Percentiles rank a stretch among this genome's conserved stretches.
These are phyloP conservation scores for Suillus spraguei DNA, from an alignment of 768 basidiomycete genomes.

Conservation along the genomic window DNA sequence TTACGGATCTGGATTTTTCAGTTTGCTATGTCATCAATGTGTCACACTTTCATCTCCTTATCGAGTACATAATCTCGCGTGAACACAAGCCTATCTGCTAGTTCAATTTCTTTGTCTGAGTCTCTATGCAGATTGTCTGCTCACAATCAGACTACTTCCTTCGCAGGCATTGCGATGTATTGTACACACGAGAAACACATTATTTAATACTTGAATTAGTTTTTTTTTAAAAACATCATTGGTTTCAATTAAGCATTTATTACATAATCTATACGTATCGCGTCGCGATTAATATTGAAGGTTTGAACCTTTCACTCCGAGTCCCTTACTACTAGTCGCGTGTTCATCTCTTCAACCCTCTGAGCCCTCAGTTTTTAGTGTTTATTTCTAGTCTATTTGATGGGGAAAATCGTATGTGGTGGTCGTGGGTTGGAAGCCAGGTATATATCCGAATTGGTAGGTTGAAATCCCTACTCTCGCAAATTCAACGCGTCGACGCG, in stretches of 20 bases:
- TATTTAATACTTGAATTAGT: neutral
- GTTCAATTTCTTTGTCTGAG: neutral
- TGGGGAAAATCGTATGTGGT: slow-evolving; percentile 34
- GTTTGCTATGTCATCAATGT: neutral
- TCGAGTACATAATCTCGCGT: neutral
- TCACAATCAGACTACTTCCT: neutral
- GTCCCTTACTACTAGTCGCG: neutral
- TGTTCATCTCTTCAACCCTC: neutral
- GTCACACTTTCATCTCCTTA: neutral
- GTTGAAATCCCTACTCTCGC: slow-evolving; percentile 16
- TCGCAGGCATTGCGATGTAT: neutral
- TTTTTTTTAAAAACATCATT: neutral
- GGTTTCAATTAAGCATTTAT: neutral
- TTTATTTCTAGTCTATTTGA: slow-evolving; percentile 9
- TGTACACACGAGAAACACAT: neutral
- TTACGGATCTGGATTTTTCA: neutral
- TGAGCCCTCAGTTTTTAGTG: neutral
- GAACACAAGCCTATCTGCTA: neutral
- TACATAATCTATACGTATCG: neutral
- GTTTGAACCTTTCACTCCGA: neutral
- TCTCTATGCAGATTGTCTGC: neutral
- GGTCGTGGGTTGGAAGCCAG: slow-evolving; percentile 27
- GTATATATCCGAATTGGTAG: slow-evolving; percentile 33
- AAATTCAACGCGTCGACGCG: slow-evolving; percentile 15
- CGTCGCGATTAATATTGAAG: slow-evolving; percentile 8